Base-by-base conservation (phyloP, 495 filamentous ascomycete species). In the Entonaema liquescens region DNA sequence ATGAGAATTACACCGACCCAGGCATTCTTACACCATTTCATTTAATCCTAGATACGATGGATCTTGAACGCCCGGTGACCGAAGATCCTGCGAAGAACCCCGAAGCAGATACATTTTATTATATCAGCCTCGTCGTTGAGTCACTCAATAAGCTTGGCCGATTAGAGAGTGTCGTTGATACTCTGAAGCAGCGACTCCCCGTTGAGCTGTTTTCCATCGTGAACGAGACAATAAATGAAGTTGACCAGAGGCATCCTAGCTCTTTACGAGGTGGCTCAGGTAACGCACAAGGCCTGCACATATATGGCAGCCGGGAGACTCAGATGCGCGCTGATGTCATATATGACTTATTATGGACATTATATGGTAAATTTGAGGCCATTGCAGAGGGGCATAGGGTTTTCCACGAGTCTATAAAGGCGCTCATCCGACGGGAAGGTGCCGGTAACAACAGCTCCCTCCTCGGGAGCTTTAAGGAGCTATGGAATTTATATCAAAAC, bases 371-470 rank as follows among this genome's bases (percentile, higher is more conserved):
- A 70, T 97, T 99, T 73, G 95, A 98, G 76, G 89, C 96, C 15
- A 97, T 99, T 68, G 93, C 93, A 13, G 95, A 99, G 79, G 91
- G 95, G 13, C 96, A 99, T 74, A 91, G 95, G 54, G 92, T 97
- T 2, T 86, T 98, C 55, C 93, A 98, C 76, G 95, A 99, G 78
- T 90, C 95, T 49, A 87, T 97, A 67, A 88, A 88, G 44, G 92
- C 89, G 0, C 92, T 98, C 70, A 84, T 93, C 36, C 88, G 90
- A 65, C 88, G 95, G 40, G 92, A 97, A 65, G 83, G 92, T 12
- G 81, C 82, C n/a, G 83, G 84, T 21, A 84, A 81, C 56, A 85
- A 84, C 56, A 81, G 84, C 52, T 80, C 83, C 1, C 85, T 97
- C 50, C 88, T 89, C 3, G 88, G 92, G 59, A 91, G 93, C 35